Evolutionary conservation across 768 basidiomycete genomes (phyloP).

Genomic region (Clavulina sp.): DNA sequence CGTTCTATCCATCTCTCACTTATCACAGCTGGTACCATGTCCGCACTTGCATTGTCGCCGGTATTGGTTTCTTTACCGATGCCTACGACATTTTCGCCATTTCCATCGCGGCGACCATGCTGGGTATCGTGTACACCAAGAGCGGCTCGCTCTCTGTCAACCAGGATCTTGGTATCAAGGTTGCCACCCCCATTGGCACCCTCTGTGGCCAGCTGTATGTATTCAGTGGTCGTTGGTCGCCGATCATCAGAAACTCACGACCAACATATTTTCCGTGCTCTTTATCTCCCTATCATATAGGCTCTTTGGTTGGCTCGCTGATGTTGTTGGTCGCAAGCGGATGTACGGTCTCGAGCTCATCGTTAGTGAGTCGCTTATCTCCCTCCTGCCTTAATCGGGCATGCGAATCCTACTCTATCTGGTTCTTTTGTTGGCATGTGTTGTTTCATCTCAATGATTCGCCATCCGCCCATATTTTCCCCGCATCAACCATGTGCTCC

Average conservation of each 20-base stretch:
- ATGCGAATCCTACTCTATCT: too few species aligned
- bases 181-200: slow-evolving; percentile 59
- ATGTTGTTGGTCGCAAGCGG: slow-evolving; percentile 40
- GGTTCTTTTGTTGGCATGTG: too few species aligned
- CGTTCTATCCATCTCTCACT: neutral
- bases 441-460: neutral
- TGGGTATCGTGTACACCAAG: slow-evolving; percentile 32
- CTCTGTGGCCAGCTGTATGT: slow-evolving; percentile 43
- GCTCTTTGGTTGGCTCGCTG: slow-evolving; percentile 67
- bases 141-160: slow-evolving; percentile 31
- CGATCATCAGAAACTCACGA: neutral
- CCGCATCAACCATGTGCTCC: neutral
- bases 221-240: neutral
- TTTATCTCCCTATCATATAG: neutral
- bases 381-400: neutral
- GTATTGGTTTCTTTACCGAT: slow-evolving; percentile 75
- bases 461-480: neutral
- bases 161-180: slow-evolving; percentile 64
- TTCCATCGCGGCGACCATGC: slow-evolving; percentile 67
- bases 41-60: slow-evolving; percentile 41
- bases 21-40: slow-evolving; percentile 60
- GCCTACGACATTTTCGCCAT: slow-evolving; percentile 78
- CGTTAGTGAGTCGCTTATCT: slow-evolving; percentile 28
- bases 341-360: slow-evolving; percentile 50
- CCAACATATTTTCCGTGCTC: neutral